These are phyloP conservation scores for Strobilomyces dryophilus DNA, from an alignment of 768 basidiomycete genomes.

Conservation along the genomic window DNA sequence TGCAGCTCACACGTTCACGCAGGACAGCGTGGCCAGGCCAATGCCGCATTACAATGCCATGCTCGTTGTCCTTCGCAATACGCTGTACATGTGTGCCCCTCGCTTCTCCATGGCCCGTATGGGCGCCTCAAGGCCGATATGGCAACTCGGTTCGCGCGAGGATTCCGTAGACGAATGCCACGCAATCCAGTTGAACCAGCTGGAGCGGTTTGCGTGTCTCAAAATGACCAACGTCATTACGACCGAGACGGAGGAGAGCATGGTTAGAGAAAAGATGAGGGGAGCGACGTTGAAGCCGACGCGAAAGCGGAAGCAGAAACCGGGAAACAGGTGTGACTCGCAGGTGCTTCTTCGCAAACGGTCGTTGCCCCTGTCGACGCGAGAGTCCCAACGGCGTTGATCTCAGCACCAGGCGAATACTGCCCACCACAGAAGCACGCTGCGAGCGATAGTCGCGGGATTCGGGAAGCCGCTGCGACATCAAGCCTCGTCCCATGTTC, in stretches of 20 bases:
- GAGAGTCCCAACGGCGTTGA: too few relatives aligned
- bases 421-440: conserved; percentile 68
- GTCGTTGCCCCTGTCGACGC: not conserved
- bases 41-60: conserved; percentile 82
- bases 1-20: too few relatives aligned
- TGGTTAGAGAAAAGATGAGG: conserved; percentile 57
- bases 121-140: too few relatives aligned
- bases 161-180: conserved; percentile 91
- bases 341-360: conserved; percentile 44
- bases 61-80: conserved; percentile 80
- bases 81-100: conserved; percentile 69
- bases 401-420: conserved; percentile 52
- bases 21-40: conserved; percentile 47
- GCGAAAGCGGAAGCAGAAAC: conserved; percentile 7
- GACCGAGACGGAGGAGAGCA: conserved; percentile 58
- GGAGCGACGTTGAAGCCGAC: conserved; percentile 45
- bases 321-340: conserved; percentile 36
- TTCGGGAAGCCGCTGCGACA: conserved; percentile 71
- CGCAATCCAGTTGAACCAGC: conserved; percentile 74
- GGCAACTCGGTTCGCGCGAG: conserved; percentile 60
- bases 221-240: conserved; percentile 60
- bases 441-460: conserved; percentile 58
- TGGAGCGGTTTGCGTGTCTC: conserved; percentile 74
- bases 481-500: too few relatives aligned
- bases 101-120: too few relatives aligned